These are phyloP conservation scores for Plectosphaerella plurivora DNA, from an alignment of 2,329 filamentous ascomycete genomes.

Conservation along the genomic window DNA sequence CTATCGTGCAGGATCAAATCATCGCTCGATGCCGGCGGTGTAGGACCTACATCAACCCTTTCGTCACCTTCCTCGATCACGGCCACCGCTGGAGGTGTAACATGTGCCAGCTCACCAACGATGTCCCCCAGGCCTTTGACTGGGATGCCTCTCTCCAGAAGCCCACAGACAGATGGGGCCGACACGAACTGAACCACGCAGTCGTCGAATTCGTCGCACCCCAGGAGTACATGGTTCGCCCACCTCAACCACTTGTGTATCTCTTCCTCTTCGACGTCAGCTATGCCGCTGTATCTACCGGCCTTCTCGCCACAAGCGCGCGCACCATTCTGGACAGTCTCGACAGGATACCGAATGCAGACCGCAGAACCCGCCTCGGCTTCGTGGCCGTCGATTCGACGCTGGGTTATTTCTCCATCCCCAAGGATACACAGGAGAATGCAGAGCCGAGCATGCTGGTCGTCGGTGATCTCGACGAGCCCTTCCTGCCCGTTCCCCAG, in stretches of 20 bases:
- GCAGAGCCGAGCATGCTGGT: slow-evolving; percentile 88
- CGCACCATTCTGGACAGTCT: slow-evolving; percentile 93
- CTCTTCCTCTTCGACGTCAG: slow-evolving; percentile 94
- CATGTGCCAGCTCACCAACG: slow-evolving; percentile 98
- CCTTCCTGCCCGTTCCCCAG: slow-evolving; percentile 89
- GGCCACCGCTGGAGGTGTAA: slow-evolving; percentile 98
- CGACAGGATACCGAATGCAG: slow-evolving; percentile 96
- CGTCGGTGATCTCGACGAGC: slow-evolving; percentile 91
- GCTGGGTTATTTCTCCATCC: slow-evolving; percentile 93
- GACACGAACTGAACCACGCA: slow-evolving; percentile 90
- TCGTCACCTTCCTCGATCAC: slow-evolving; percentile 92
- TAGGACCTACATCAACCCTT: slow-evolving; percentile 96
- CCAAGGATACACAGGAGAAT: slow-evolving; percentile 79
- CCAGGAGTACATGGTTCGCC: slow-evolving; percentile 98
- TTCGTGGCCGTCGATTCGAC: slow-evolving; percentile 95
- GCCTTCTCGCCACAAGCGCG: slow-evolving; percentile 85
- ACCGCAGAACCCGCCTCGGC: slow-evolving; percentile 84
- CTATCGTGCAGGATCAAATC: slow-evolving; percentile 92
- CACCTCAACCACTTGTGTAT: slow-evolving; percentile 92
- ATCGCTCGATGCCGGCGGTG: slow-evolving; percentile 96
- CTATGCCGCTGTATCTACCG: slow-evolving; percentile 83
- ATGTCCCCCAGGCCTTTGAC: slow-evolving; percentile 98
- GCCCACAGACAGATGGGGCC: slow-evolving; percentile 85
- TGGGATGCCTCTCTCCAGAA: slow-evolving; percentile 94
- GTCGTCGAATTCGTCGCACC: slow-evolving; percentile 97